These are phyloP conservation scores for Schwanniomyces occidentalis DNA, from an alignment of 805 yeast genomes.

Conservation along the genomic window DNA sequence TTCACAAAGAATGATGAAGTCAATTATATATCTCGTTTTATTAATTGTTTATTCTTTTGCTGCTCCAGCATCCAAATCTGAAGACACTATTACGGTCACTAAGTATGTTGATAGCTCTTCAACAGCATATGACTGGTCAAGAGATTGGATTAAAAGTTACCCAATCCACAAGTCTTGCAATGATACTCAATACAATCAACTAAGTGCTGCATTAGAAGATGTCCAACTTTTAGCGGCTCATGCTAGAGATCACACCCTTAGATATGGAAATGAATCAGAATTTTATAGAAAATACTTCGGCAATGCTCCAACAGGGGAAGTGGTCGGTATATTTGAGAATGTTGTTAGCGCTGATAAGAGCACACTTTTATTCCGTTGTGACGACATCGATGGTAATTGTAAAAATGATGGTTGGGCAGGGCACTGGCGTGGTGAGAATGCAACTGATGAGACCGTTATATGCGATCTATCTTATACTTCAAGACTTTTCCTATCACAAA, in stretches of 20 bases:
- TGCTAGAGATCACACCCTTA: conserved; percentile 36
- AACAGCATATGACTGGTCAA: conserved; percentile 14
- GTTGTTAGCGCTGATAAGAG: conserved; percentile 32
- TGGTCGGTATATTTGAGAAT: conserved; percentile 34
- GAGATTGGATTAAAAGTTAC: conserved; percentile 11
- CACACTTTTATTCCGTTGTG: conserved; percentile 38
- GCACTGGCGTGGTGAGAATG: conserved; percentile 36
- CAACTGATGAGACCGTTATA: conserved; percentile 37
- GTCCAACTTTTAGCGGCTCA: conserved; percentile 28
- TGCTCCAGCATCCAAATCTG: conserved; percentile 3
- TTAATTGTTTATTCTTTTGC: neutral
- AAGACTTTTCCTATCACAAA: conserved; percentile 26
- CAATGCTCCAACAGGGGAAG: conserved; percentile 32
- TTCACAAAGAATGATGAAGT: no score
- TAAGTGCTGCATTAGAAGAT: conserved; percentile 27
- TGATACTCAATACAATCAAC: conserved; percentile 15
- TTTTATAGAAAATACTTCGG: conserved; percentile 39
- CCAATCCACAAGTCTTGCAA: conserved; percentile 18
- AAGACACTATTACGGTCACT: conserved; percentile 6
- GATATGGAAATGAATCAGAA: conserved; percentile 31
- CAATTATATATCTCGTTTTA: no score
- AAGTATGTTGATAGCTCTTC: conserved; percentile 6
- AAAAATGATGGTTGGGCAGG: conserved; percentile 37
- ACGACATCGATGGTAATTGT: conserved; percentile 39
- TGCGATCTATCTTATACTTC: conserved; percentile 39